These are phyloP conservation scores for Catenaria anguillulae DNA, from an alignment of 371 early-diverging fungal species.

Conservation along the genomic window DNA sequence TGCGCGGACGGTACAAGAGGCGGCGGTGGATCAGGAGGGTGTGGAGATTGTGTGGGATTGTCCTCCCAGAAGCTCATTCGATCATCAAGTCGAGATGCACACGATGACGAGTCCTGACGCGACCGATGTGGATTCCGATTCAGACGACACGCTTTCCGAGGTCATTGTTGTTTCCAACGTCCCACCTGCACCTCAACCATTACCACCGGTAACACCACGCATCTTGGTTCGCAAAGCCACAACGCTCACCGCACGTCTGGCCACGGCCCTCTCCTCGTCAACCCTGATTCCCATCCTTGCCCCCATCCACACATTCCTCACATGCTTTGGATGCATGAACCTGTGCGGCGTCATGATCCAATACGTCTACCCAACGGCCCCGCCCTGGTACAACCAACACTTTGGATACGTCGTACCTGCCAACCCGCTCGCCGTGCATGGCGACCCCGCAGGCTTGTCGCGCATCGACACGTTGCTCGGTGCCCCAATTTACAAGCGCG, in stretches of 20 bases:
- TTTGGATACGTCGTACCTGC: slow-evolving; percentile 5
- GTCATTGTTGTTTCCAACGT: no score
- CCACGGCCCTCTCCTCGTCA: no score
- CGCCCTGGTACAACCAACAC: slow-evolving; percentile 47
- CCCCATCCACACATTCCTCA: slow-evolving; percentile 24
- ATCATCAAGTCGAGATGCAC: no score
- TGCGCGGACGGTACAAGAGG: no score
- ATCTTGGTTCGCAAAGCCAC: background rate
- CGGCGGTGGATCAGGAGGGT: slow-evolving; percentile 21
- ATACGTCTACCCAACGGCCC: slow-evolving; percentile 48
- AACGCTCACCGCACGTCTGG: background rate
- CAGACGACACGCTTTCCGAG: no score
- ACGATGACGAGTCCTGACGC: no score
- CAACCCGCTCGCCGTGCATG: slow-evolving; percentile 35
- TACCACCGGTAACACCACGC: no score
- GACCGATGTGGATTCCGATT: no score
- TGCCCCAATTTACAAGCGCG: slow-evolving; percentile 40
- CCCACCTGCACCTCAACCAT: no score
- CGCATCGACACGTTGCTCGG: slow-evolving; percentile 53
- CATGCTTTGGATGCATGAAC: slow-evolving; percentile 53
- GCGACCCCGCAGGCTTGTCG: slow-evolving; percentile 51
- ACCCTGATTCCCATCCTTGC: background rate
- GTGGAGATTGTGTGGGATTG: no score
- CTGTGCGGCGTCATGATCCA: slow-evolving; percentile 51
- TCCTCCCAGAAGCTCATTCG: no score